A percentile compares a stretch with the other conserved stretches of the same genome.
Evolutionary conservation across 2,329 filamentous ascomycete genomes (phyloP).

Genomic region (Fusarium udum): DNA sequence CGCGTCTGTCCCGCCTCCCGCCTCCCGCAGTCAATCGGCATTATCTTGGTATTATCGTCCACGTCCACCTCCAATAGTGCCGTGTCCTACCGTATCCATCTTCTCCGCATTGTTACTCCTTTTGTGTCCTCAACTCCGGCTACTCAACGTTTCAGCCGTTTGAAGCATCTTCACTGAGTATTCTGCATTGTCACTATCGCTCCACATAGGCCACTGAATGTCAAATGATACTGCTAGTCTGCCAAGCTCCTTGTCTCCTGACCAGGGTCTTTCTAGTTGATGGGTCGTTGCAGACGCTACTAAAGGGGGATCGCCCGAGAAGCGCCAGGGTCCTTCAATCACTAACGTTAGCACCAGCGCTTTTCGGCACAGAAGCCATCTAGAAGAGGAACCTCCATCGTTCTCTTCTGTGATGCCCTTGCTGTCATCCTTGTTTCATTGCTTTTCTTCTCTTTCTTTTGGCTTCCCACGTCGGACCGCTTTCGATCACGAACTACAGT

Average conservation of each 20-base stretch:
- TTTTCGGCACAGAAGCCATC: constrained; percentile 37
- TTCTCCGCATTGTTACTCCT: constrained; percentile 9
- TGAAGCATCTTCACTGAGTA: constrained; percentile 6
- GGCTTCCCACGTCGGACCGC: constrained; percentile 23
- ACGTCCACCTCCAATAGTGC: not conserved
- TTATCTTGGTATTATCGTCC: constrained; percentile 11
- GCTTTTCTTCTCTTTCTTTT: constrained; percentile 28
- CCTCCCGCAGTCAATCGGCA: not conserved
- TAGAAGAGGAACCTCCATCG: constrained; percentile 35
- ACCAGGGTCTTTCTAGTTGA: constrained; percentile 29
- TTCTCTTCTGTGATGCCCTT: constrained; percentile 6
- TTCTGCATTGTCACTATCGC: constrained; percentile 10
- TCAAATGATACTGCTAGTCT: not conserved
- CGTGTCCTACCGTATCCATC: constrained; percentile 12
- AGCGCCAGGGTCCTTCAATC: constrained; percentile 18
- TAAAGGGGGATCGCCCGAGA: constrained; percentile 36
- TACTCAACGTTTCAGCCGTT: not conserved
- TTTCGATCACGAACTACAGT: constrained; percentile 22
- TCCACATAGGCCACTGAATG: constrained; percentile 20
- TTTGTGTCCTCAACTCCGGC: not conserved
- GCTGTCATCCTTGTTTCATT: constrained; percentile 24
- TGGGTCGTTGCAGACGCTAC: constrained; percentile 24
- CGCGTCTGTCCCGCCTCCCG: constrained; percentile 12
- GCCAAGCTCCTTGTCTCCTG: constrained; percentile 37
- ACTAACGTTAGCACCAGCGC: constrained; percentile 17